Evolutionary conservation across 805 yeast genomes (phyloP).

Genomic region (Ogataea ganodermae): DNA sequence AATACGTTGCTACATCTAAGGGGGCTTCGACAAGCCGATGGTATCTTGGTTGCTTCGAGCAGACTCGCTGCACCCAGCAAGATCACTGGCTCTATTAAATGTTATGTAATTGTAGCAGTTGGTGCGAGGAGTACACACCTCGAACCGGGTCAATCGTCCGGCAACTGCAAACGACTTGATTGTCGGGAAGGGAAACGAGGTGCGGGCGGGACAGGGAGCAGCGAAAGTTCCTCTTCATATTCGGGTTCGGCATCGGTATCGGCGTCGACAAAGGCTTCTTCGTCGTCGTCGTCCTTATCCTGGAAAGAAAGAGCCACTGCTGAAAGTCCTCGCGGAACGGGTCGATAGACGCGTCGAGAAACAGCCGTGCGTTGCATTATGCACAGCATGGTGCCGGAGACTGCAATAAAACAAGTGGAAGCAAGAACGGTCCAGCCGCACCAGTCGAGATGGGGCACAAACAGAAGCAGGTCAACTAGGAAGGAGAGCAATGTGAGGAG

Average conservation of each 20-base stretch:
- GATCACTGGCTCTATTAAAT: no score
- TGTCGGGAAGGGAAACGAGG: neutral
- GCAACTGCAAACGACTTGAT: neutral
- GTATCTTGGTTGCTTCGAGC: no score
- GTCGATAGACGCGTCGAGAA: slow-evolving; percentile 38
- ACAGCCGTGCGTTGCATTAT: slow-evolving; percentile 68
- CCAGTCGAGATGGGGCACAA: slow-evolving; percentile 74
- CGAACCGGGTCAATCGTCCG: neutral
- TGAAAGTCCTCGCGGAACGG: neutral
- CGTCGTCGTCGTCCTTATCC: slow-evolving; percentile 11
- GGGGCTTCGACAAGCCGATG: no score
- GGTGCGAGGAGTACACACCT: no score
- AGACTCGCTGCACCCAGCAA: no score
- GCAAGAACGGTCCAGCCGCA: slow-evolving; percentile 83
- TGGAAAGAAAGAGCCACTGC: slow-evolving; percentile 4
- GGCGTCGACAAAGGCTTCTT: neutral
- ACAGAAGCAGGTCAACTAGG: slow-evolving; percentile 77
- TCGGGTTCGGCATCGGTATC: slow-evolving; percentile 4
- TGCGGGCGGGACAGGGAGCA: neutral
- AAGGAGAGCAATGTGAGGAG: slow-evolving; percentile 71
- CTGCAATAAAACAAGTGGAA: slow-evolving; percentile 64
- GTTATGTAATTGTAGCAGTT: no score
- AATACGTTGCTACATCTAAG: no score
- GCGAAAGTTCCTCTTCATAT: neutral
- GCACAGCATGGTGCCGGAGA: slow-evolving; percentile 67